These are phyloP conservation scores for Leccinum uliginosum DNA, from an alignment of 768 basidiomycete genomes.

Conservation along the genomic window DNA sequence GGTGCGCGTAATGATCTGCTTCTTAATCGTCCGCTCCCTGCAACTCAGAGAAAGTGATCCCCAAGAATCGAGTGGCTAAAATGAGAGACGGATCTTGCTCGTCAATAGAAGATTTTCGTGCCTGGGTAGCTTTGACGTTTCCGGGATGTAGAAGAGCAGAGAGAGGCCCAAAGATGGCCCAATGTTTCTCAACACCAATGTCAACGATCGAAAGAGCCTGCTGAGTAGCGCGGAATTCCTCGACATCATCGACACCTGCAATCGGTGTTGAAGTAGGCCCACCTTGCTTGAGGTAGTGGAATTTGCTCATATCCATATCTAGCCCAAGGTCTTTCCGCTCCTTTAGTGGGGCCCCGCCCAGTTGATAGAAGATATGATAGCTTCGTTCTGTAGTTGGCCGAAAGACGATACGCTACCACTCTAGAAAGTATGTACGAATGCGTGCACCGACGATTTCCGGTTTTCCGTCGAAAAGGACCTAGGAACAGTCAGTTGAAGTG, in stretches of 20 bases:
- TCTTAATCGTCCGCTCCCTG: slow-evolving; percentile 98
- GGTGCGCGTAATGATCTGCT: slow-evolving; percentile 88
- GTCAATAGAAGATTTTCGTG: slow-evolving; percentile 73
- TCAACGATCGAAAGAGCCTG: slow-evolving; percentile 95
- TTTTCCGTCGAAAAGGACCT: slow-evolving; percentile 95
- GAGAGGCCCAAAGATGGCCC: slow-evolving; percentile 93
- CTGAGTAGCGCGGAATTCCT: slow-evolving; percentile 94
- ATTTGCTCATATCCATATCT: slow-evolving; percentile 79
- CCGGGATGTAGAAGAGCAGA: slow-evolving; percentile 96
- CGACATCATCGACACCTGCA: slow-evolving; percentile 88
- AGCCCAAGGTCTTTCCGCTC: slow-evolving; percentile 94
- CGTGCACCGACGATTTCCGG: slow-evolving; percentile 98
- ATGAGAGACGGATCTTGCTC: slow-evolving; percentile 78
- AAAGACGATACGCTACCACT: slow-evolving; percentile 95
- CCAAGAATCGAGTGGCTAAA: slow-evolving; percentile 84
- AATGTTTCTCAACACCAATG: slow-evolving; percentile 95
- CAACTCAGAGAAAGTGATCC: slow-evolving; percentile 87
- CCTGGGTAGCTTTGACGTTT: slow-evolving; percentile 85
- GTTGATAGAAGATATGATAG: slow-evolving; percentile 99
- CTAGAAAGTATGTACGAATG: slow-evolving; percentile 97
- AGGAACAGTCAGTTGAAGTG: not conserved
- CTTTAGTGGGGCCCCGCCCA: slow-evolving; percentile 93
- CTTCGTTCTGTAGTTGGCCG: slow-evolving; percentile 96
- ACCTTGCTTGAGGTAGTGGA: slow-evolving; percentile 91
- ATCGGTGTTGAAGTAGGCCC: slow-evolving; percentile 86